Base-by-base conservation (phyloP, 1,139 yeast genomes). In the Debaryomyces psychrophilus region DNA sequence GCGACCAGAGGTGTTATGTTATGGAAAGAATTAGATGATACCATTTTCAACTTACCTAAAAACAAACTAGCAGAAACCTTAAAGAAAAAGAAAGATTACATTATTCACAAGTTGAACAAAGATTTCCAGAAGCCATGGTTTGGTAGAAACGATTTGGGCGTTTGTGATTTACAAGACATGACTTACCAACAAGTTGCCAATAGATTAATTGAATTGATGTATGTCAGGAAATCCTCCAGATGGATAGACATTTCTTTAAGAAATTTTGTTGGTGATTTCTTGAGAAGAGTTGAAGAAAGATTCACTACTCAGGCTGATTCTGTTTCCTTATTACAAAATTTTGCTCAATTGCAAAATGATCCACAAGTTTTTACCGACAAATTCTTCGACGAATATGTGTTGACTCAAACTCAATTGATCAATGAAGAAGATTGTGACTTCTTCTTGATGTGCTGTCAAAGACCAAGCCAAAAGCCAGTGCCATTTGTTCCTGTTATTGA, bases 111-210 rank as follows among this genome's bases (percentile, higher is more conserved):
- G 60, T 82, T 93, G 70, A 93, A 93, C 68, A 89, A 89, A 57
- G 99, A 95, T 69, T 92, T 78, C 82, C 98, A 92, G 76, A 93
- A 95, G 74, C 96, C 96, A 48, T 95, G 99, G 99, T 93, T 93
- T 64, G 95, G 89, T 60, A 79, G 77, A 61, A 85, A 86, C 60
- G 75, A 87, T 45, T 61, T 73, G 31, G 96, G 97, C 54, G 88
- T 85, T 58, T 89, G 93, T 64, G 99, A 95, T 67, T 73, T 93
- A 58, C 90, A 88, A 65, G 97, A 90, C 55, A 90, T 93, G 97
- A 92, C 98, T 31, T 95, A 93, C 68, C 82, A 84, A 64, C 96
- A 93, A 75, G 93, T 93, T 60, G 89, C 95, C 44, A 69, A 81
- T 62, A 87, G 99, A 71, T 76, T 89, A 64, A 85, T 93, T 53